Evolutionary conservation across 306 rosid genomes (phyloP), one percentile per base, ranked within the genome.

Genomic region (Vicia villosa): DNA sequence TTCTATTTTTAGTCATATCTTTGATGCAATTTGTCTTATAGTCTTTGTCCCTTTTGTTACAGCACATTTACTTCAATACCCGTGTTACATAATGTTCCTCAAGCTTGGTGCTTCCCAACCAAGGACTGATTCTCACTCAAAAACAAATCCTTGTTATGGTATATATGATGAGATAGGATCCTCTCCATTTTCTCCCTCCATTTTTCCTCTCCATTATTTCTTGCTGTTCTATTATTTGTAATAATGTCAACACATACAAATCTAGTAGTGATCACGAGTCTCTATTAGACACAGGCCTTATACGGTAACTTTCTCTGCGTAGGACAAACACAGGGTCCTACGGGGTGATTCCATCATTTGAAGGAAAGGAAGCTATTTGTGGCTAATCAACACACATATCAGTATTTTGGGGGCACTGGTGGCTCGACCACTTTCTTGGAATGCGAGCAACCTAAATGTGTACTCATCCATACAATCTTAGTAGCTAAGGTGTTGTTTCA

Each of bases 171-270:
- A n/a, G n/a, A n/a, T n/a, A n/a, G n/a, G n/a, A n/a, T n/a, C n/a
- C n/a, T n/a, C n/a, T n/a, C n/a, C n/a, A n/a, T n/a, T n/a, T n/a
- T n/a, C n/a, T n/a, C n/a, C n/a, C n/a, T n/a, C n/a, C n/a, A n/a
- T n/a, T n/a, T n/a, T n/a, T n/a, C n/a, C n/a, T n/a, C n/a, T n/a
- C n/a, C n/a, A n/a, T n/a, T n/a, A n/a, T 21, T 76, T 72, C 69
- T 50, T 78, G 28, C 47, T 68, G 52, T 57, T 15, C 6, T 42
- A 38, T 62, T 62, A 51, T 12, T 54, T 66, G 26, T 50, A 57
- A 69, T 69, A 34, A 49, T 72, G 37, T 69, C 8, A 76, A 64
- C 63, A 15, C 32, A 59, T 66, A 50, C 52, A 63, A 41, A 65
- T 50, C 15, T 42, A 6, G 32, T 5, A 5, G 15, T 58, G 58